Evolutionary conservation across 2,329 filamentous ascomycete species (phyloP).

Genomic region (Pseudogymnoascus sp.): DNA sequence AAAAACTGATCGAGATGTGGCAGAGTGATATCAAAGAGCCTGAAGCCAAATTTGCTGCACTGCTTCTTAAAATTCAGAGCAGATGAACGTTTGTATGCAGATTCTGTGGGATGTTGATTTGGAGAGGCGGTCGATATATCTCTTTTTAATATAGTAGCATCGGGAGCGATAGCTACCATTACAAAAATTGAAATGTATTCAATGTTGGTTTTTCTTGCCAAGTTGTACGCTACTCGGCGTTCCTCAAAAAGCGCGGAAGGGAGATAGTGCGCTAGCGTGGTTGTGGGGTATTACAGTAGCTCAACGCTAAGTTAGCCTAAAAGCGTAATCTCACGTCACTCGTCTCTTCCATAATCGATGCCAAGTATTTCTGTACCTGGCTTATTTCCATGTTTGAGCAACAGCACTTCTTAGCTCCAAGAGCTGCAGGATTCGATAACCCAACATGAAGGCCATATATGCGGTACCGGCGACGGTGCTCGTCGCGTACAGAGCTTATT

Average conservation of each 20-base stretch:
- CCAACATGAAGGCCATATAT: conserved; percentile 46
- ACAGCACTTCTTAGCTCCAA: conserved; percentile 6
- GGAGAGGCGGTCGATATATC: background rate
- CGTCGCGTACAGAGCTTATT: conserved; percentile 59
- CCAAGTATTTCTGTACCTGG: background rate
- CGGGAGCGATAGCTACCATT: background rate
- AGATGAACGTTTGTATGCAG: background rate
- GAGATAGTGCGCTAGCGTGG: background rate
- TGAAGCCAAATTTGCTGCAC: background rate
- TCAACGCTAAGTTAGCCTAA: background rate
- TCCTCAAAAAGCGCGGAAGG: background rate
- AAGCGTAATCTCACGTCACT: conserved; percentile 8
- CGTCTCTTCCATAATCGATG: background rate
- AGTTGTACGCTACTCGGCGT: background rate
- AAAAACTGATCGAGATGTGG: background rate
- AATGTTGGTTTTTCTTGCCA: background rate
- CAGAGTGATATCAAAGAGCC: background rate
- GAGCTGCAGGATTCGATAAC: background rate
- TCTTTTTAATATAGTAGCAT: background rate
- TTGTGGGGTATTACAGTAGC: background rate
- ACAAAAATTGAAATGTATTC: background rate
- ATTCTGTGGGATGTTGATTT: background rate
- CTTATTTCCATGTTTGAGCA: conserved; percentile 1
- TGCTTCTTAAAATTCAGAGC: background rate
- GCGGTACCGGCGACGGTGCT: conserved; percentile 49